These are phyloP conservation scores for Microdochium paspali DNA, from an alignment of 2,329 filamentous ascomycete genomes.

Conservation along the genomic window DNA sequence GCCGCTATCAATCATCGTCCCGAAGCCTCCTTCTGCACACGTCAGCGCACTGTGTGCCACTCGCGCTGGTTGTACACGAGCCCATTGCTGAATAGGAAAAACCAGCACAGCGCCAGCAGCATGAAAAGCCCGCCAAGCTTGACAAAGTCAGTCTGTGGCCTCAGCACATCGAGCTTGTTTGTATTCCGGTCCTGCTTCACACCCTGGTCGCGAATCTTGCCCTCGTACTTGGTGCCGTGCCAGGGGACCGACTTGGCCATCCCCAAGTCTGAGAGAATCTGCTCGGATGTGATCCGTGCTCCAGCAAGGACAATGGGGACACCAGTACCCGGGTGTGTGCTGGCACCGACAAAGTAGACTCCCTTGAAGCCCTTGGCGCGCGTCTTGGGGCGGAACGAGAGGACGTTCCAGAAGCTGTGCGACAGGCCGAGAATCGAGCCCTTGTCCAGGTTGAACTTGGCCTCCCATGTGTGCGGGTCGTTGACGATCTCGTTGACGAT, in stretches of 20 bases:
- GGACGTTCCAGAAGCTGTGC: slow-evolving; percentile 66
- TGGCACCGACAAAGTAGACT: slow-evolving; percentile 66
- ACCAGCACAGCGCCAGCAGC: neutral
- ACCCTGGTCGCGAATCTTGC: slow-evolving; percentile 9
- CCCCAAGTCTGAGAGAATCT: slow-evolving; percentile 26
- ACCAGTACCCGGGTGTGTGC: slow-evolving; percentile 66
- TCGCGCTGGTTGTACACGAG: neutral
- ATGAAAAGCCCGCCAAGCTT: neutral
- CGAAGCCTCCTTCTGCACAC: no score
- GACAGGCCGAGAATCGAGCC: slow-evolving; percentile 65
- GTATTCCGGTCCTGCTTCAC: slow-evolving; percentile 9
- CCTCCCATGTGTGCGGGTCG: slow-evolving; percentile 55
- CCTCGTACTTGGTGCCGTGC: slow-evolving; percentile 8
- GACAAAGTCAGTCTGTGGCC: neutral
- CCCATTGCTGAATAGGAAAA: neutral
- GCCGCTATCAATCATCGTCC: no score
- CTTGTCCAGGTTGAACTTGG: slow-evolving; percentile 63
- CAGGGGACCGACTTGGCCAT: slow-evolving; percentile 18
- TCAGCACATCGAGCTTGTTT: slow-evolving; percentile 3
- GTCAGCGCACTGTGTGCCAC: no score
- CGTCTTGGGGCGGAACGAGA: slow-evolving; percentile 55
- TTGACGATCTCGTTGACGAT: slow-evolving; percentile 57
- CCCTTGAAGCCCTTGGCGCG: slow-evolving; percentile 36
- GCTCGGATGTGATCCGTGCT: slow-evolving; percentile 45
- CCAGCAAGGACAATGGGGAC: slow-evolving; percentile 67